Evolutionary conservation across 2,329 filamentous ascomycete species (phyloP).

Genomic region (Ciborinia camelliae): DNA sequence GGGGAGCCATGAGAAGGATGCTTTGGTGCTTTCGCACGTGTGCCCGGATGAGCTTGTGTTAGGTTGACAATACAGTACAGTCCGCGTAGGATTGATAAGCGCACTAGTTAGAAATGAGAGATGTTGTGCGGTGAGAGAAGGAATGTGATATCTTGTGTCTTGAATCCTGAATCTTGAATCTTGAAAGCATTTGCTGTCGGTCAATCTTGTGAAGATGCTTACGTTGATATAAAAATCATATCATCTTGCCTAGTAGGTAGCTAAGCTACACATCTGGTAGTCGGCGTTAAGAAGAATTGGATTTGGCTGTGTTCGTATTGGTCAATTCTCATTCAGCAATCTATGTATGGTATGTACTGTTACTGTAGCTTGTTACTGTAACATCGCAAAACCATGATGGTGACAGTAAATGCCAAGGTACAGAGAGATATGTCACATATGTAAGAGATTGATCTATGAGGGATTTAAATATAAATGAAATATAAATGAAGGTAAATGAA

Average conservation of each 20-base stretch:
- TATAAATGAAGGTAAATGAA: too few species aligned
- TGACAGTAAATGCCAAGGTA: neutral
- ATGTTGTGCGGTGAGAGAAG: neutral
- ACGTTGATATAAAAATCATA: conserved; percentile 5
- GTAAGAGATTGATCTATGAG: conserved; percentile 4
- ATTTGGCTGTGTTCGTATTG: neutral
- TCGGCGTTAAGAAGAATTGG: neutral
- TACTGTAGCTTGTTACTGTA: too few species aligned
- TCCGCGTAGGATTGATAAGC: neutral
- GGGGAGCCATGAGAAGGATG: neutral
- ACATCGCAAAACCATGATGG: neutral
- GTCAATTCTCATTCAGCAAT: conserved; percentile 1
- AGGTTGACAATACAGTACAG: neutral
- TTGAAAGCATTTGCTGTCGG: neutral
- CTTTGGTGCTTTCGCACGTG: conserved; percentile 1
- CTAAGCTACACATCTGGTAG: neutral
- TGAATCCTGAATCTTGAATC: neutral
- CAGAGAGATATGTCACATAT: too few species aligned
- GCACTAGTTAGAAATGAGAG: neutral
- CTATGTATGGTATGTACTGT: too few species aligned
- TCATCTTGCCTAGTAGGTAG: neutral
- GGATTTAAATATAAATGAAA: conserved; percentile 9
- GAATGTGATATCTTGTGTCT: neutral
- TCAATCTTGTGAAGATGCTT: neutral
- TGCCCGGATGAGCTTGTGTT: neutral